These are phyloP conservation scores for Pyronema domesticum DNA, from an alignment of 495 filamentous ascomycete genomes.

Conservation along the genomic window DNA sequence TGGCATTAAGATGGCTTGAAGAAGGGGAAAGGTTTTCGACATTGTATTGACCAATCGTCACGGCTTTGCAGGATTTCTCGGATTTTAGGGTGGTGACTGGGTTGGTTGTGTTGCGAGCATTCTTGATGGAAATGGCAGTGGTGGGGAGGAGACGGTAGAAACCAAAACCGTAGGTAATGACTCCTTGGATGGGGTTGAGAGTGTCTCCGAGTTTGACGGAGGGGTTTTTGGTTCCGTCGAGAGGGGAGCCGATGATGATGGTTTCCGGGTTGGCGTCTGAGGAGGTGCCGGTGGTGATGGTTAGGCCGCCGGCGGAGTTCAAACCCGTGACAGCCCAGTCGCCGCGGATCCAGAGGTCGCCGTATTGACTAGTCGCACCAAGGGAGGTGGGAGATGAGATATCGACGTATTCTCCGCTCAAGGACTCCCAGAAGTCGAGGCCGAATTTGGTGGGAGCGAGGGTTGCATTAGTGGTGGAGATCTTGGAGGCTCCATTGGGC, in stretches of 20 bases:
- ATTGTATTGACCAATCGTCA: slow-evolving; percentile 43
- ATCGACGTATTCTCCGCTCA: slow-evolving; percentile 40
- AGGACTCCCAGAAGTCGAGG: slow-evolving; percentile 47
- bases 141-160: slow-evolving; percentile 42
- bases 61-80: slow-evolving; percentile 30
- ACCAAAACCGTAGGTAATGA: slow-evolving; percentile 39
- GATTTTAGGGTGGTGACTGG: slow-evolving; percentile 30
- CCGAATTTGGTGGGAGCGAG: slow-evolving; percentile 38
- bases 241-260: slow-evolving; percentile 39
- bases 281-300: slow-evolving; percentile 24
- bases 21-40: slow-evolving; percentile 40
- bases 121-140: slow-evolving; percentile 31
- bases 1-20: slow-evolving; percentile 27
- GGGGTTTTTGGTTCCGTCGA: slow-evolving; percentile 41
- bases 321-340: slow-evolving; percentile 35
- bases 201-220: slow-evolving; percentile 37
- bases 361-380: slow-evolving; percentile 36
- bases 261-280: slow-evolving; percentile 43
- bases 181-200: slow-evolving; percentile 39
- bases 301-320: slow-evolving; percentile 39
- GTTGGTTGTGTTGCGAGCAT: slow-evolving; percentile 24
- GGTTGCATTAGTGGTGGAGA: slow-evolving; percentile 37
- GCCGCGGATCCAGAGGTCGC: slow-evolving; percentile 45
- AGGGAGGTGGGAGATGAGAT: slow-evolving; percentile 33
- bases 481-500: slow-evolving; percentile 34